Evolutionary conservation across 2,329 filamentous ascomycete genomes (phyloP).

Genomic region (Metarhizium guizhouense): DNA sequence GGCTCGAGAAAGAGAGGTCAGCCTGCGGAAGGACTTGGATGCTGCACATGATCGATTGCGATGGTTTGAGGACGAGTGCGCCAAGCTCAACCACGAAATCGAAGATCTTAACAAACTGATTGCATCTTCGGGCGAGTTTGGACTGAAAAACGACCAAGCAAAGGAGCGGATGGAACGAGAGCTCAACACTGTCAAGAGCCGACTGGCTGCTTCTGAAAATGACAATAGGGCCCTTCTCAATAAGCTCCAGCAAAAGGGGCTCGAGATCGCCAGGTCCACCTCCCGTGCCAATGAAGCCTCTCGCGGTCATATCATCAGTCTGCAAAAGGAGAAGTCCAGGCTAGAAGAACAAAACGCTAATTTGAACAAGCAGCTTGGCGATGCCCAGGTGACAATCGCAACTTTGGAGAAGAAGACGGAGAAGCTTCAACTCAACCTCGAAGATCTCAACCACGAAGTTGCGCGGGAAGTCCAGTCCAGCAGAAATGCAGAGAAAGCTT

Average conservation of each 20-base stretch:
- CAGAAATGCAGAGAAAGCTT: slow-evolving; percentile 81
- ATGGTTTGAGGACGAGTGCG: slow-evolving; percentile 72
- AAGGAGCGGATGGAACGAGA: slow-evolving; percentile 91
- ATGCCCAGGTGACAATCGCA: slow-evolving; percentile 72
- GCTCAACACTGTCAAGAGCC: slow-evolving; percentile 81
- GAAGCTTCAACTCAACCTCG: slow-evolving; percentile 77
- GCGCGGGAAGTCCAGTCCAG: slow-evolving; percentile 83
- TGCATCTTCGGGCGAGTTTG: slow-evolving; percentile 80
- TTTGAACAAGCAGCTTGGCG: slow-evolving; percentile 75
- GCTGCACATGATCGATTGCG: slow-evolving; percentile 66
- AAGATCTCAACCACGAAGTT: slow-evolving; percentile 89
- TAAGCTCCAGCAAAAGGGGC: slow-evolving; percentile 93
- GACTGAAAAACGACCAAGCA: slow-evolving; percentile 81
- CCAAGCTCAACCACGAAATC: slow-evolving; percentile 67
- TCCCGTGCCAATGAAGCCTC: slow-evolving; percentile 80
- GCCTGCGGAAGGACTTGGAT: slow-evolving; percentile 71
- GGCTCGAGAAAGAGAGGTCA: slow-evolving; percentile 71
- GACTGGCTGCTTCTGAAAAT: slow-evolving; percentile 85
- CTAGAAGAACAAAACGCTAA: slow-evolving; percentile 75
- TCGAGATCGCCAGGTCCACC: slow-evolving; percentile 86
- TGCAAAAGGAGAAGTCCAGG: slow-evolving; percentile 77
- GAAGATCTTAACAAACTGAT: slow-evolving; percentile 83
- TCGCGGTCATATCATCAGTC: slow-evolving; percentile 61
- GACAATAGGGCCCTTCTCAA: slow-evolving; percentile 93
- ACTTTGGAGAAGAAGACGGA: slow-evolving; percentile 90